Conservation (phyloP, 2,329 filamentous ascomycete genomes). For the Aspergillus novoparasiticus region DNA sequence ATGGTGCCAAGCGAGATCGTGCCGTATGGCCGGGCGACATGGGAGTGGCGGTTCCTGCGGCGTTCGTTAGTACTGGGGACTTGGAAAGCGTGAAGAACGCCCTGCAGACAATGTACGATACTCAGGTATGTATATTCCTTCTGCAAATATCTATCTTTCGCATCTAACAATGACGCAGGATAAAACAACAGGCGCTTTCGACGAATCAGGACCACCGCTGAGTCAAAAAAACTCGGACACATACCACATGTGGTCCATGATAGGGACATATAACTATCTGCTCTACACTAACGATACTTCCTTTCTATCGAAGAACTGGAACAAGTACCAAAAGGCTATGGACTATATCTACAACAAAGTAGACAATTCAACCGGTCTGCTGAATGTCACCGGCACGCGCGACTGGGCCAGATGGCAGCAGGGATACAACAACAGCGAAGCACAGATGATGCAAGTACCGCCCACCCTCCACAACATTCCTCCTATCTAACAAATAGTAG, state of each 20-base stretch:
- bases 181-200: slow-evolving; percentile 36
- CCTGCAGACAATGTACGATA: slow-evolving; percentile 51
- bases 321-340: slow-evolving; percentile 53
- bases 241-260: slow-evolving; percentile 56
- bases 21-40: slow-evolving; percentile 54
- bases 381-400: slow-evolving; percentile 52
- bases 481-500: slow-evolving; percentile 19
- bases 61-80: slow-evolving; percentile 47
- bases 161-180: slow-evolving; percentile 20
- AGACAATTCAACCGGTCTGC: slow-evolving; percentile 46
- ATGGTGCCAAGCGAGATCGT: slow-evolving; percentile 48
- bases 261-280: slow-evolving; percentile 62
- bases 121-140: slow-evolving; percentile 32
- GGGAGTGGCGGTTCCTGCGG: slow-evolving; percentile 51
- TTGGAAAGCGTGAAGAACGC: slow-evolving; percentile 52
- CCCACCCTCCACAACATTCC: neutral
- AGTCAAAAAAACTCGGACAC: slow-evolving; percentile 38
- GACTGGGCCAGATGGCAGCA: slow-evolving; percentile 58
- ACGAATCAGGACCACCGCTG: slow-evolving; percentile 38
- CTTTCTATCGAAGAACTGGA: slow-evolving; percentile 54
- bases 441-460: slow-evolving; percentile 49
- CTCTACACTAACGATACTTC: slow-evolving; percentile 56
- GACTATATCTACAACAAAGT: slow-evolving; percentile 49
- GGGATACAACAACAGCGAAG: slow-evolving; percentile 54
- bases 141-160: neutral